Base-by-base conservation (phyloP, 2,329 filamentous ascomycete species). In the Metarhizium guizhouense region DNA sequence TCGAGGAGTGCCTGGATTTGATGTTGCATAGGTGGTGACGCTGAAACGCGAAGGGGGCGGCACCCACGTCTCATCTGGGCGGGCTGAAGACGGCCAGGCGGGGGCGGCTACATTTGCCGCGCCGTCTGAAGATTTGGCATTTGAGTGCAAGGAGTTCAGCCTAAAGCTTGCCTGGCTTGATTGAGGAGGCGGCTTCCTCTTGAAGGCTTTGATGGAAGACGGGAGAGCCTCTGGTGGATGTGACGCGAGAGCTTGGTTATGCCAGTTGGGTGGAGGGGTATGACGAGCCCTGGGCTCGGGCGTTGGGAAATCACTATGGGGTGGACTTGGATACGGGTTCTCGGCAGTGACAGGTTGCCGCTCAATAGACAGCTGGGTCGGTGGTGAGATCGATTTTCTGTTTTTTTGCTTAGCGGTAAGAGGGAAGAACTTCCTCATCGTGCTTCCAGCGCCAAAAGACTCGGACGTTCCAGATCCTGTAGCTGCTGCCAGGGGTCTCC, bases 41-140 rank as follows among this genome's bases (percentile, higher is more conserved):
- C 83, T 87, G 67, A 86, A 87, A 49, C 81, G 79, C 51, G 83
- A 86, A 2, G 73, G 68, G 6, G 81, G 81, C 56, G 81, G 77
- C 13, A 72, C 69, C 73, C 76, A 77, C 42, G 77, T 56, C 57
- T 67, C 63, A 13, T 72, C 64, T 20, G 68, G 8, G 29, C 40
- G 32, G 11, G 53, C 51, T 32, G 50, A 58, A 29, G 50, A 47
- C 47, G 67, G 57, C 42, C 52, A 63, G 60, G 6, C 56, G 56
- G 38, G 59, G 11, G 36, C 13, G 32, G 45, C 32, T 14, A 51
- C 49, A 58, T 56, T 61, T 47, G 58, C 55, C 25, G 60, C 59
- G n/a, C 65, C 60, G n/a, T 68, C 66, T 57, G 57, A 42, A 18
- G 54, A 42, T 6, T 47, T 40, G 51, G 47, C 45, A 45, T 52